Evolutionary conservation across 2,329 filamentous ascomycete genomes (phyloP).

Genomic region (Claviceps fusiformis): DNA sequence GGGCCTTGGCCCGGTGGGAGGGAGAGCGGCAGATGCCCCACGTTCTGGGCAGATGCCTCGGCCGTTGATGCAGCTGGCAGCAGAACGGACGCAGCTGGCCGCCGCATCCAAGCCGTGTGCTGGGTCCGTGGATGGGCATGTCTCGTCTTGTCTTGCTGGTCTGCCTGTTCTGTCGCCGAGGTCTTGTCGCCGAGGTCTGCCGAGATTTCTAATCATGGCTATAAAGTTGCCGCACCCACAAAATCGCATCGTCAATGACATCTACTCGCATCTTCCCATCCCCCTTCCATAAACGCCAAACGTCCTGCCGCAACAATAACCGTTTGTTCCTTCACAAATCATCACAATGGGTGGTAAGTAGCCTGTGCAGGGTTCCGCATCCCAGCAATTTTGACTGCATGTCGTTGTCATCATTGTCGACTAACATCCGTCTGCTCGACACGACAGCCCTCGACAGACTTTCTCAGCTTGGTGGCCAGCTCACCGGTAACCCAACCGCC

Average conservation of each 20-base stretch:
- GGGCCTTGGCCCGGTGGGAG: background rate
- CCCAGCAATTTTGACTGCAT: background rate
- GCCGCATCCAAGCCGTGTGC: background rate
- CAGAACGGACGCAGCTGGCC: background rate
- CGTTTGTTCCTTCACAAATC: background rate
- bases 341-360: conserved; percentile 25
- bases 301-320: background rate
- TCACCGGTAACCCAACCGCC: conserved; percentile 44
- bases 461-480: conserved; percentile 47
- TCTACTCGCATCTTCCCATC: background rate
- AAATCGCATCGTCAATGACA: background rate
- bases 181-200: conserved; percentile 5
- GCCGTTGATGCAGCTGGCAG: conserved; percentile 4
- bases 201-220: background rate
- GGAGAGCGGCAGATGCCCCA: background rate
- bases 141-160: no score
- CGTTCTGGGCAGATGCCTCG: conserved; percentile 5
- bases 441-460: conserved; percentile 43
- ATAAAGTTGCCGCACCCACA: conserved; percentile 4
- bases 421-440: background rate
- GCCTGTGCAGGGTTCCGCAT: background rate
- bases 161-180: background rate
- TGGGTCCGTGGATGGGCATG: background rate
- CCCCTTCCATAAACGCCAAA: background rate
- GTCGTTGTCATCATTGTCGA: no score